Percentiles rank a stretch among this genome's conserved stretches.
Evolutionary conservation across 1,284 basidiomycete species (phyloP).

Genomic region (Tausonia pullulans): DNA sequence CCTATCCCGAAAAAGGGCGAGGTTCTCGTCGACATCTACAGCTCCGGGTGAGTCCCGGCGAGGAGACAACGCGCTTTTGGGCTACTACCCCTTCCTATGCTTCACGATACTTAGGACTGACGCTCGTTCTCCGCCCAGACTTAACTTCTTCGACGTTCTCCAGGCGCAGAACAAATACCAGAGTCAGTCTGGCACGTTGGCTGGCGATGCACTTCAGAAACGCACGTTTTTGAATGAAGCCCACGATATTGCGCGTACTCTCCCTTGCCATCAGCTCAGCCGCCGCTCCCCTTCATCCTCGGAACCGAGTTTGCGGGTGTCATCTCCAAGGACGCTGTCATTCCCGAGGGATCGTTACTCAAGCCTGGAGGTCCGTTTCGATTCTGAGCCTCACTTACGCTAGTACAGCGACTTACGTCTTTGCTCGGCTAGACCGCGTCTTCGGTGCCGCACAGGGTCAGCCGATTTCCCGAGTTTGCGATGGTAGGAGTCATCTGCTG

Average conservation of each 20-base stretch:
- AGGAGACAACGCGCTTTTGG: too few relatives aligned
- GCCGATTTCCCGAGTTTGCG: neutral
- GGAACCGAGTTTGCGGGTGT: constrained; percentile 78
- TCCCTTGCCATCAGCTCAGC: constrained; percentile 39
- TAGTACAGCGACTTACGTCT: neutral
- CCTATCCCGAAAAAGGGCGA: constrained; percentile 47
- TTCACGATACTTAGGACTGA: constrained; percentile 28
- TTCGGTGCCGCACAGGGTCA: constrained; percentile 75
- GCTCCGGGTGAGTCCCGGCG: neutral
- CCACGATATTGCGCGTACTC: neutral
- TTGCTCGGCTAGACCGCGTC: constrained; percentile 51
- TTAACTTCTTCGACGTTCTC: constrained; percentile 71
- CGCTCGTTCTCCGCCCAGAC: constrained; percentile 35
- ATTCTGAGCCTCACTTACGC: too few relatives aligned
- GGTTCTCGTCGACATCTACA: constrained; percentile 68
- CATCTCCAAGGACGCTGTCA: constrained; percentile 59
- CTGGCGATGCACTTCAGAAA: neutral
- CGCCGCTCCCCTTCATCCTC: constrained; percentile 68
- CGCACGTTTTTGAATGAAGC: constrained; percentile 16
- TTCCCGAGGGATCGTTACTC: constrained; percentile 70
- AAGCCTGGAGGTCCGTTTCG: constrained; percentile 47
- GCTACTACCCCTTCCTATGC: constrained; percentile 7
- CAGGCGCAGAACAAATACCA: constrained; percentile 85
- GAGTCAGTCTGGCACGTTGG: constrained; percentile 23
- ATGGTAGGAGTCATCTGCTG: too few relatives aligned